These are phyloP conservation scores for Neurospora cerealis DNA, from an alignment of 495 filamentous ascomycete species.

Conservation along the genomic window DNA sequence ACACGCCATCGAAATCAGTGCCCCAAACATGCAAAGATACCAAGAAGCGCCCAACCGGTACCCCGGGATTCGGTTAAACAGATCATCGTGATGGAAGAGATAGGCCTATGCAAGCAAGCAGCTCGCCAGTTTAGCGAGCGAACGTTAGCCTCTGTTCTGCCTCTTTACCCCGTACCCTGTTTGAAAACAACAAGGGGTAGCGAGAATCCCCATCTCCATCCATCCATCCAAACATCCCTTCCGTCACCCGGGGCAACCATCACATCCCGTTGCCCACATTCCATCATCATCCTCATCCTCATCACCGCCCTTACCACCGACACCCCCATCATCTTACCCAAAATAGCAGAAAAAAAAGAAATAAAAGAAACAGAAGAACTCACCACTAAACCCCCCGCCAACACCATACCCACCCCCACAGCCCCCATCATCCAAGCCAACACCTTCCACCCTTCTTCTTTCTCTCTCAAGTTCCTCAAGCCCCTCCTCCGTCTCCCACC, in stretches of 20 bases:
- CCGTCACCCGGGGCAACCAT: not conserved
- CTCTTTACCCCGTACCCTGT: not conserved
- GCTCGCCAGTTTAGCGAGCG: not conserved
- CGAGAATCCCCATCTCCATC: not conserved
- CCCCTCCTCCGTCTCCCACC: not conserved
- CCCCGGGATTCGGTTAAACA: slow-evolving; percentile 62
- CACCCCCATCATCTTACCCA: not conserved
- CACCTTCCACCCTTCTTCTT: slow-evolving; percentile 65
- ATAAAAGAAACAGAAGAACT: slow-evolving; percentile 26
- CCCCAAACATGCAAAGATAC: slow-evolving; percentile 67
- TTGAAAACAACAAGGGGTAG: not conserved
- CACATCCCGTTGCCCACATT: slow-evolving; percentile 2
- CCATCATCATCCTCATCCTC: not conserved
- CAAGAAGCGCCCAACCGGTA: slow-evolving; percentile 75
- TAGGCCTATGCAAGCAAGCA: slow-evolving; percentile 50
- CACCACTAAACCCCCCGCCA: slow-evolving; percentile 70
- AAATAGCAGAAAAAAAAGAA: not conserved
- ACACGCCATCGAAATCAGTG: slow-evolving; percentile 51
- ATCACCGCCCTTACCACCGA: not conserved
- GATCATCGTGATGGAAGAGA: slow-evolving; percentile 73
- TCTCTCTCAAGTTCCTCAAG: not conserved
- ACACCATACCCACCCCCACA: slow-evolving; percentile 49
- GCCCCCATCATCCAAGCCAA: slow-evolving; percentile 53
- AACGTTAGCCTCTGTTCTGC: not conserved
- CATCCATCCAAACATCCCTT: not conserved